Conservation (phyloP, 139 green algal species). For the Pleodorina starrii region DNA sequence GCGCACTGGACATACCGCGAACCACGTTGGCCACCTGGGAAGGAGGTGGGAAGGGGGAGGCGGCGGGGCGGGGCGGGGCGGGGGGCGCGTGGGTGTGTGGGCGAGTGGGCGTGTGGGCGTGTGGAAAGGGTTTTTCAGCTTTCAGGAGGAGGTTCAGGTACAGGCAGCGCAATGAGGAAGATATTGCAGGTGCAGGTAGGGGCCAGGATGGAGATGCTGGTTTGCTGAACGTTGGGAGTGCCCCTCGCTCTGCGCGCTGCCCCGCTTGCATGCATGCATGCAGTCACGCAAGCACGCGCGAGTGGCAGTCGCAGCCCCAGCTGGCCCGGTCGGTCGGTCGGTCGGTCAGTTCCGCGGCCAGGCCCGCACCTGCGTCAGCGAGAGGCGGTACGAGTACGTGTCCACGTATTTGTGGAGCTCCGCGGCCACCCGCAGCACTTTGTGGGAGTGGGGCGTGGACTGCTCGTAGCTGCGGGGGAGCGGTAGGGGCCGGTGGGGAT, state of each 20-base stretch:
- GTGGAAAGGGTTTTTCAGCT: too few relatives aligned
- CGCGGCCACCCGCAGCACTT: constrained; percentile 32
- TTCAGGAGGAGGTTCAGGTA: too few relatives aligned
- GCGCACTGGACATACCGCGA: constrained; percentile 14
- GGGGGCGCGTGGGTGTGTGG: too few relatives aligned
- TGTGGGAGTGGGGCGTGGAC: neutral
- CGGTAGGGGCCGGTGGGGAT: neutral
- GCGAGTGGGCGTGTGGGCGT: too few relatives aligned
- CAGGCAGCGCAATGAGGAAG: too few relatives aligned
- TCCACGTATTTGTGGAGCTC: constrained; percentile 30
- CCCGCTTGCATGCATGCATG: neutral
- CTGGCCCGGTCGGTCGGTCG: neutral
- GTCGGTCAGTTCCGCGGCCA: neutral
- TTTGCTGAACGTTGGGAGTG: too few relatives aligned
- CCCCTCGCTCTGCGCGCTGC: too few relatives aligned
- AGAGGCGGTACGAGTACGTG: constrained; percentile 2
- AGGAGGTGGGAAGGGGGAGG: constrained; percentile 49
- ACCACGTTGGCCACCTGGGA: constrained; percentile 55
- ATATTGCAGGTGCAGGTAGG: too few relatives aligned
- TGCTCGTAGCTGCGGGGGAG: constrained; percentile 7
- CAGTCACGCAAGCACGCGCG: neutral
- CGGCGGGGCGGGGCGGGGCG: neutral
- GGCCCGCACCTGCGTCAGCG: constrained; percentile 23
- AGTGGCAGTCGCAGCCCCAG: too few relatives aligned
- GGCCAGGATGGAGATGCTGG: too few relatives aligned